Evolutionary conservation across 1,139 yeast species (phyloP), one percentile per base, ranked within the genome.

Genomic region (Scheffersomyces segobiensis): DNA sequence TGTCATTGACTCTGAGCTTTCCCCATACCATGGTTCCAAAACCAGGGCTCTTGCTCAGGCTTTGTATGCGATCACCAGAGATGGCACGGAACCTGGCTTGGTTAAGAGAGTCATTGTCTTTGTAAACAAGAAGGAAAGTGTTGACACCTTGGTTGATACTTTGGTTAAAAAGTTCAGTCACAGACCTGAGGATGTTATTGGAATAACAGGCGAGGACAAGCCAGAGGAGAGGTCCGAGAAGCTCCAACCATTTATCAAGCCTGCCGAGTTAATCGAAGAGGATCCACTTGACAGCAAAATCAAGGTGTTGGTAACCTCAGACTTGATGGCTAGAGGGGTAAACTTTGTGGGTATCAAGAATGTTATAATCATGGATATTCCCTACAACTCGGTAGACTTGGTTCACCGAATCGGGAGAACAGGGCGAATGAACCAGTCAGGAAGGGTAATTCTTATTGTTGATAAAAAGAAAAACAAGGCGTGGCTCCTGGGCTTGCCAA

Each of bases 331-430:
- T 0, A 81, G 99, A 67, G 99, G 99, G 1, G 77, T 95, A 57
- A 95, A 95, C 69, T 93, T 95, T 76, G 83, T 84, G 60, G 90
- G 91, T 20, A 87, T 95, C 50, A 84, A 93, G 64, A 93, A 93
- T 66, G 92, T 95, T 20, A 82, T 95, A 49, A 76, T 95, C 56
- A 88, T 89, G 77, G 98, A 95, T 68, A 84, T 93, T 54, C 99
- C 99, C 4, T 82, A 84, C 57, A 87, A 89, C 8, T 85, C 98
- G 0, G 88, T 91, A 42, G 99, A 93, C 72, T 79, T 95, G 59
- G 86, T 95, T 21, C 99, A 95, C 70, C 80, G 99, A 61, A 88
- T 93, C 4, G 99, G 99, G 1, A 84, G 99, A 74, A 95, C 98
- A 0, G 98, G 98, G 5, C 80, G 99, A 69, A 89, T 93, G 89